Evolutionary conservation across 352 stramenopile genomes (phyloP).

Genomic region (Phytophthora rubi): DNA sequence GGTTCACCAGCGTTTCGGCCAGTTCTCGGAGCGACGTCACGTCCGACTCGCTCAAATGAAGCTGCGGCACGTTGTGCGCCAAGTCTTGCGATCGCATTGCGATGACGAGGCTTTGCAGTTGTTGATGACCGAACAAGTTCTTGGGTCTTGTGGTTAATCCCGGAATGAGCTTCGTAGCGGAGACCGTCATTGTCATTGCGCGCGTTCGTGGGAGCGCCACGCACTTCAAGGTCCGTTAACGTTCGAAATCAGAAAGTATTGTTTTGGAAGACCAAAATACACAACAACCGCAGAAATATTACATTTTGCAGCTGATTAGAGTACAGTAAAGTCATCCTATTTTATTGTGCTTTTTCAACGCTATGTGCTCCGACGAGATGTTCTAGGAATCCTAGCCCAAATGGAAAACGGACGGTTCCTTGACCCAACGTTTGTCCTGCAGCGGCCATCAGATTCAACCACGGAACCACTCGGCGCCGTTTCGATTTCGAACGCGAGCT

Average conservation of each 20-base stretch:
- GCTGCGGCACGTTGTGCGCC: conserved; percentile 15
- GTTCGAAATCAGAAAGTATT: neutral
- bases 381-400: too few relatives aligned
- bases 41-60: conserved; percentile 33
- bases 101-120: neutral
- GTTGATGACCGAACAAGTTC: neutral
- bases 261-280: neutral
- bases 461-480: neutral
- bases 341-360: too few relatives aligned
- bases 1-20: conserved; percentile 33
- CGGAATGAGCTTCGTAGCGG: neutral
- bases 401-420: neutral
- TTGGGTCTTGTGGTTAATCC: conserved; percentile 1
- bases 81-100: conserved; percentile 16
- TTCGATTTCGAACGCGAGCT: neutral
- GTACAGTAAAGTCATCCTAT: too few relatives aligned
- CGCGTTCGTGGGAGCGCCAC: neutral
- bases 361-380: too few relatives aligned
- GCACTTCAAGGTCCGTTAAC: neutral
- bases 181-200: conserved; percentile 3
- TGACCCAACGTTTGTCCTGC: neutral
- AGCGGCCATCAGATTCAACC: neutral
- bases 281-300: too few relatives aligned
- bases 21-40: conserved; percentile 30
- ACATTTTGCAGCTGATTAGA: too few relatives aligned